Conservation (phyloP, 192 early-diverging fungal species). For the Rhizoclosmatium sp. region DNA sequence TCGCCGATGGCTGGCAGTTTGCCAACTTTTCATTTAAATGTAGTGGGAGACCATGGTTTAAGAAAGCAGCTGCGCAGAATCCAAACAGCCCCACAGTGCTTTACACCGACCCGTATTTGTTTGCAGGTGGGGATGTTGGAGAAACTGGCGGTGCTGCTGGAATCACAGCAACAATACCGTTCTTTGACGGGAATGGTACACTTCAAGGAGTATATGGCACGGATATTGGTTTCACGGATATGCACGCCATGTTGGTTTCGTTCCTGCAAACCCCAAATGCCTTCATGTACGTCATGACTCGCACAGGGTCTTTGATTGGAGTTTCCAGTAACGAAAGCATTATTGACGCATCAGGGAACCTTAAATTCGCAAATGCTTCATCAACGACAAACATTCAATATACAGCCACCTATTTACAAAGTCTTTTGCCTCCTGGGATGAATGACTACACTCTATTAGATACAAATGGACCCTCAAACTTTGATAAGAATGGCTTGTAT, state of each 20-base stretch:
- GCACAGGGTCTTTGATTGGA: not conserved
- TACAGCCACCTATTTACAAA: not conserved
- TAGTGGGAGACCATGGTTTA: not conserved
- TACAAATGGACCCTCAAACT: not conserved
- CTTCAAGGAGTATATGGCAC: constrained; percentile 7
- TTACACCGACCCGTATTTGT: constrained; percentile 5
- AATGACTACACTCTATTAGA: not conserved
- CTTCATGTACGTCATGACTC: constrained; percentile 34
- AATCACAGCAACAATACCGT: not conserved
- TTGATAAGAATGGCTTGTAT: not conserved
- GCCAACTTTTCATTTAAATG: not conserved
- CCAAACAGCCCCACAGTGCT: not conserved
- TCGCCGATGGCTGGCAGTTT: not conserved
- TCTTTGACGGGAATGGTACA: not conserved
- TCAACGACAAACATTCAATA: not conserved
- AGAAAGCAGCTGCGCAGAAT: not conserved
- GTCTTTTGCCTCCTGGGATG: not conserved
- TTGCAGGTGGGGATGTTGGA: not conserved
- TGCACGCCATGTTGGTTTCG: not conserved
- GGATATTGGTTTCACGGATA: constrained; percentile 17
- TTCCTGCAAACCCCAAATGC: not conserved
- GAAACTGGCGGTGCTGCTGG: constrained; percentile 2
- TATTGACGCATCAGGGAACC: not conserved
- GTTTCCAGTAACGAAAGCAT: constrained; percentile 16
- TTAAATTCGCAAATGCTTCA: not conserved